Base-by-base conservation (phyloP, 345 rosid species). In the Cardiospermum halicacabum region DNA sequence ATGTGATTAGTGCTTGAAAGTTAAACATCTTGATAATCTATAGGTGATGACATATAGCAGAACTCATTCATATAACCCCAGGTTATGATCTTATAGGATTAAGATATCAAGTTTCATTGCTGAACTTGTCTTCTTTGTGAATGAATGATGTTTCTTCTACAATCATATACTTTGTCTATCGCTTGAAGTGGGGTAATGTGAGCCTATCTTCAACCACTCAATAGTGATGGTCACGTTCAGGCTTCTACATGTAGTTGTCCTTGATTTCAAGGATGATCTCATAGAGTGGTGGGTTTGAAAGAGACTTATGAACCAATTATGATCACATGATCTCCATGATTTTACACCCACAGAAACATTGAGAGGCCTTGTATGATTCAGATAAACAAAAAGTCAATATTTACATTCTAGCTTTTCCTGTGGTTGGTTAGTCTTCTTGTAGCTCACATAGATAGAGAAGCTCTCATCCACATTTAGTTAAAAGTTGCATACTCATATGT, bases 311-410 rank as follows among this genome's bases (percentile, higher is more conserved):
- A 19, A 28, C 5, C 36, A 60, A 51, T 54, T 32, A 3, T 66
- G 67, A 57, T 60, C 64, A 60, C 55, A 58, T 27, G 31, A 58
- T 65, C 57, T 13, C 18, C 48, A 2, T 8, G 18, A 58, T 12
- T 48, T 45, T 11, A 21, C 42, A 31, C 62, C 66, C 70, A 71
- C 21, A 28, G 18, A 27, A 56, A 48, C 53, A 54, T 26, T 25
- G 58, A 60, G 53, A 60, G 71, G 53, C 31, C 28, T 43, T 37
- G 0, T 32, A 5, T 15, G 24, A 45, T 18, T 30, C 12, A 0
- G 2, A 34, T 0, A 2, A 53, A 57, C 21, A 15, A 47, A 3
- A 34, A 34, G 39, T 34, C 39, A n/a, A n/a, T n/a, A 34, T 34
- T 34, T 5, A 34, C 10, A 34, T 34, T 11, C 4, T 11, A 34